These are phyloP conservation scores for Chlamydomonas urium DNA, from an alignment of 139 green algal genomes.

Conservation along the genomic window DNA sequence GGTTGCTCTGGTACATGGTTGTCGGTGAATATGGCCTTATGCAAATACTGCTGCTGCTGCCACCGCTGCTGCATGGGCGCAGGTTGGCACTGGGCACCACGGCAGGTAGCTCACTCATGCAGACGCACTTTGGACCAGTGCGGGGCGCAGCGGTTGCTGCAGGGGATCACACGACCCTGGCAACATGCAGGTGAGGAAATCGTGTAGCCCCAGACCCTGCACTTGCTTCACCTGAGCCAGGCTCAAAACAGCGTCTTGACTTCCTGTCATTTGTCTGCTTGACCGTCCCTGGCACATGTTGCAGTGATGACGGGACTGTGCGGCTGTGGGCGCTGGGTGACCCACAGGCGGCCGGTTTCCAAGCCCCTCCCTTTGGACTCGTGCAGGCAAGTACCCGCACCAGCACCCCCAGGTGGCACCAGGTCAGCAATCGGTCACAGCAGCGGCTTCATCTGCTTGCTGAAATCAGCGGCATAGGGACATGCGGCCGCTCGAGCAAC, in stretches of 20 bases:
- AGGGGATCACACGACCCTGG: neutral
- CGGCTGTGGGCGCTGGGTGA: slow-evolving; percentile 25
- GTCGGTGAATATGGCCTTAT: neutral
- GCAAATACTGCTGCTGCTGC: too few relatives aligned
- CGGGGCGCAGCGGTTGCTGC: neutral
- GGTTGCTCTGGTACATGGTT: neutral
- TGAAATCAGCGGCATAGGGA: too few relatives aligned
- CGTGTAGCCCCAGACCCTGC: too few relatives aligned
- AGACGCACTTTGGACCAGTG: neutral
- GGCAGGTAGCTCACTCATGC: too few relatives aligned
- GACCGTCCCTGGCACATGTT: slow-evolving; percentile 11
- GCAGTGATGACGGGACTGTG: slow-evolving; percentile 33
- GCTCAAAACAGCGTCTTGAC: neutral
- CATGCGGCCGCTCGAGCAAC: too few relatives aligned
- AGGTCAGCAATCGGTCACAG: too few relatives aligned
- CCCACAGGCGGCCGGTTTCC: slow-evolving; percentile 1
- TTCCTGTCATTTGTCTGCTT: neutral
- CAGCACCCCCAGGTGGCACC: too few relatives aligned
- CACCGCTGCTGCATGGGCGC: too few relatives aligned
- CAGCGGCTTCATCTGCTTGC: too few relatives aligned
- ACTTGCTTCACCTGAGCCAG: neutral
- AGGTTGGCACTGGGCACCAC: slow-evolving; percentile 13
- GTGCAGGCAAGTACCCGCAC: too few relatives aligned
- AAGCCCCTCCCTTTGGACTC: neutral
- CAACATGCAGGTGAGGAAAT: too few relatives aligned